Evolutionary conservation across 768 basidiomycete species (phyloP), one percentile per base, ranked within the genome.

Genomic region (Lactifluus subvellereus): DNA sequence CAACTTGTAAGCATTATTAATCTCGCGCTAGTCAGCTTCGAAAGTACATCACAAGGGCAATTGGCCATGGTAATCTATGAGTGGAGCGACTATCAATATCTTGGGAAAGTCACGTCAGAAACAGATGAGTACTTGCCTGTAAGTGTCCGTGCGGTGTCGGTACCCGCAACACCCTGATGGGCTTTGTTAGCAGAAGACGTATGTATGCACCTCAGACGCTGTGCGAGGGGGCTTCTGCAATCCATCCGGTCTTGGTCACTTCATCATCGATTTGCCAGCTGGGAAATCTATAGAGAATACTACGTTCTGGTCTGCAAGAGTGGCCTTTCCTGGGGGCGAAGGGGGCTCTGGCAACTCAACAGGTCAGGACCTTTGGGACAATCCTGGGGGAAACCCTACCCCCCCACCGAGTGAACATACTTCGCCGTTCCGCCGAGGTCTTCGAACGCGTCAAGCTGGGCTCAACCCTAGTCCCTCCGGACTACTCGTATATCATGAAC

Each of bases 61-160:
- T 78, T 97, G 20, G 92, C 96, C 32, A 86, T 97, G 81, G 89
- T 96, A 57, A 85, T 99, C 27, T 99, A 98, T 71, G 96, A 98
- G 76, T 99, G 95, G 95, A 73, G 79, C 33, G 97, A 99, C 71
- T 86, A 86, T 57, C 75, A 79, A 51, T 94, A 91, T 71, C 80
- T 99, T 3, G 97, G 97, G 38, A 85, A 81, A 72, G 75, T 79
- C 51, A 84, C 85, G 35, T 84, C 84, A 5, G 64, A 74, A 37
- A 74, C 71, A 6, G 79, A 84, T 65, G 80, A 83, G 43, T 76
- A 77, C 59, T 70, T 87, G 54, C 89, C 88, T 66, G 88, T 94
- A 74, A 83, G 86, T 76, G 64, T 56, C 60, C 27, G 10, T 33
- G 22, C n/a, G 5, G 13, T 47, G 27, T 43, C 33, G 54, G 32